Base-by-base conservation (phyloP, 345 rosid genomes). In the Linum tenue region DNA sequence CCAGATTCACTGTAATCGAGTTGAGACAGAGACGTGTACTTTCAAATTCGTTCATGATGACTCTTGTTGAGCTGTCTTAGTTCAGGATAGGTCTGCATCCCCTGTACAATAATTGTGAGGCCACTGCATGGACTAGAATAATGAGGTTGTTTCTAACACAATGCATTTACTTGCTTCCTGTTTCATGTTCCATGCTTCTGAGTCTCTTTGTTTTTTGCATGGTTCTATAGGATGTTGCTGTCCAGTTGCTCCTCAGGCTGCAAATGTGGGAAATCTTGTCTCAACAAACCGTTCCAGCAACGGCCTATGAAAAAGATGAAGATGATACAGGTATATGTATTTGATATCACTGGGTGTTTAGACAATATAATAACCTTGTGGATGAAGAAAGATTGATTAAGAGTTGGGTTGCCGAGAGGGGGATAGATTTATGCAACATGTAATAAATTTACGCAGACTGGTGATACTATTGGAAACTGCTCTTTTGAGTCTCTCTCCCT, bases 191-290 rank as follows among this genome's bases (percentile, higher is more conserved):
- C 58, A 9, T 43, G 40, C 62, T 36, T 37, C 38, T 16, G 12
- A 22, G 39, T 59, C 39, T 59, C 15, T 22, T 11, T 14, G 5
- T 59, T 8, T 8, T 59, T 5, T 5, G 62, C 16, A 55, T 22
- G 71, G 56, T 61, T 70, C 57, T 78, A 65, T 75, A 95, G 99
- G 84, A 87, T 91, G 99, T 80, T 95, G 60, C 76, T 87, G 41
- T 91, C 99, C 71, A 86, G 86, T 76, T 95, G 99, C 81, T 95
- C 98, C 37, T 86, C 96, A 2, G 87, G 91, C 56, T 95, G 99
- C 80, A 89, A 81, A 62, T 95, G 99, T 78, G 96, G 94, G 68
- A 74, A 69, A 65, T 77, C 78, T 65, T 95, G 99, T 79, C 78
- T 73, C 67, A 95, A 91, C 63, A 95, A 90, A 75, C 95, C 99